phyloP scores from a whole-genome alignment of 139 green algal species.

The Bryopsis sp. region DNA sequence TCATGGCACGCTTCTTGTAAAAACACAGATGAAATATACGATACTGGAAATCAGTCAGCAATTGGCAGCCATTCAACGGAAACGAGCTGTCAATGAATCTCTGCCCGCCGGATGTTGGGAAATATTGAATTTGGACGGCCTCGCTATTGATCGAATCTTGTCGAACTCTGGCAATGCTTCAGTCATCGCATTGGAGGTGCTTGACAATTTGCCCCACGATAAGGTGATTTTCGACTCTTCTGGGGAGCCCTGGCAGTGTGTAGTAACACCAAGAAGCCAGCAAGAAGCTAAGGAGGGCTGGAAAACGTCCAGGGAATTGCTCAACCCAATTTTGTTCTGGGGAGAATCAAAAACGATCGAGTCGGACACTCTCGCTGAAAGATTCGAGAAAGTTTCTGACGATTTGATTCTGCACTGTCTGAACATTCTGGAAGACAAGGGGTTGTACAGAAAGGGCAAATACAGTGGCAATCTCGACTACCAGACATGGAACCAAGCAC shows the following conservation, averaged over 20 bases:
- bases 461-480: not conserved
- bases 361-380: not conserved
- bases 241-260: not conserved
- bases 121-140: too few relatives aligned
- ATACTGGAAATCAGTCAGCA: not conserved
- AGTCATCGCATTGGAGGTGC: slow-evolving; percentile 13
- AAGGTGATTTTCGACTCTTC: slow-evolving; percentile 4
- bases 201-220: slow-evolving; percentile 20
- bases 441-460: not conserved
- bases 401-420: not conserved
- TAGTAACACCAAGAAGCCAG: not conserved
- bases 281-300: not conserved
- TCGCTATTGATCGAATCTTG: not conserved
- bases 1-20: too few relatives aligned
- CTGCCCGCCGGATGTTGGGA: too few relatives aligned
- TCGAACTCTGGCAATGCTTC: not conserved
- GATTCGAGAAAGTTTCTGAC: not conserved
- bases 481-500: not conserved
- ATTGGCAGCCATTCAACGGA: not conserved
- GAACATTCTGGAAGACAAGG: not conserved
- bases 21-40: not conserved
- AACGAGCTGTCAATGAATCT: not conserved
- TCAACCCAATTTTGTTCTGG: too few relatives aligned
- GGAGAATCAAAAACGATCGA: not conserved
- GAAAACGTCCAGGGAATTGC: not conserved